A percentile compares a stretch with the other conserved stretches of the same genome.
Conservation (phyloP, 1,284 basidiomycete genomes). For the Rhodotorula sp. region DNA sequence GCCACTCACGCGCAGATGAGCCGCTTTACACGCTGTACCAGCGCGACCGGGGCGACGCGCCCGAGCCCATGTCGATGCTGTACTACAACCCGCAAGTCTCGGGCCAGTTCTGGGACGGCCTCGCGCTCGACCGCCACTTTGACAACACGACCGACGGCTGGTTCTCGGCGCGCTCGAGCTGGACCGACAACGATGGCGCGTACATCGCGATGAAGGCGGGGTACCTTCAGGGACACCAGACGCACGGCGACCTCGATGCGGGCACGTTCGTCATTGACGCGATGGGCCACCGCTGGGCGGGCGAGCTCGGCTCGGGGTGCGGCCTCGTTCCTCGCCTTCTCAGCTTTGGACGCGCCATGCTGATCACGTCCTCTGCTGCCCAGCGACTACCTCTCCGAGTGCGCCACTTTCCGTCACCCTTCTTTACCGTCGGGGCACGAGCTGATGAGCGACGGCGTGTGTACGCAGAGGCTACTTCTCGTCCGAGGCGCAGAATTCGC, state of each 20-base stretch:
- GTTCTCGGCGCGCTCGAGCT: conserved; percentile 79
- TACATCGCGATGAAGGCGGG: conserved; percentile 90
- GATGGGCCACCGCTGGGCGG: conserved; percentile 90
- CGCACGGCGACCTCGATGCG: conserved; percentile 46
- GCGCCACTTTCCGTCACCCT: background rate
- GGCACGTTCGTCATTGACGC: conserved; percentile 91
- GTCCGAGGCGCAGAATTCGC: conserved; percentile 59
- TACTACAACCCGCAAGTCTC: conserved; percentile 85
- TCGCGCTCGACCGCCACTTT: conserved; percentile 81
- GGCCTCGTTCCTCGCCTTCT: background rate
- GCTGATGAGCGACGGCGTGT: conserved; percentile 45
- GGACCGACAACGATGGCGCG: conserved; percentile 79
- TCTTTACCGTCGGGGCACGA: background rate
- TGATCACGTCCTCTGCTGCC: background rate
- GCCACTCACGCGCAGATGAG: conserved; percentile 46
- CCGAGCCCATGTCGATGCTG: conserved; percentile 92
- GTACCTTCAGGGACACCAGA: conserved; percentile 59
- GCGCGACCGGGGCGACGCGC: conserved; percentile 82
- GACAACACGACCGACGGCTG: conserved; percentile 70
- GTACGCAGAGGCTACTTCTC: conserved; percentile 28
- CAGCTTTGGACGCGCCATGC: background rate
- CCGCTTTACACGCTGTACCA: conserved; percentile 85
- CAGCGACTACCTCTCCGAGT: conserved; percentile 43
- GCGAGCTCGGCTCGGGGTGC: conserved; percentile 82
- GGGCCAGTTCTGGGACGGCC: conserved; percentile 89